Evolutionary conservation across 306 rosid genomes (phyloP).

Genomic region (Sicyos baderoa): DNA sequence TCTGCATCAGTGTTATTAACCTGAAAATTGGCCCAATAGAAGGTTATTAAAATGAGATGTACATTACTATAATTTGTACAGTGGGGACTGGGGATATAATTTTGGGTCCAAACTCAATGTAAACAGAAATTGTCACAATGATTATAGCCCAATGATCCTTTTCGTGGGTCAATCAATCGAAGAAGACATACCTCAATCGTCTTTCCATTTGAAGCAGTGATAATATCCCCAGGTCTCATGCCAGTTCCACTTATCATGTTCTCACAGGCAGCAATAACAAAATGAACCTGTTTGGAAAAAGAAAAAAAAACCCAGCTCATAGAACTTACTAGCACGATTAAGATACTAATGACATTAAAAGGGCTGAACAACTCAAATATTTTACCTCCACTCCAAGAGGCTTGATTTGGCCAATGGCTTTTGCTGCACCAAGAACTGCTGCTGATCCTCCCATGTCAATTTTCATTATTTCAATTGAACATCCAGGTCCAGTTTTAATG

Average conservation of each 20-base stretch:
- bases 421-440: slow-evolving; percentile 95
- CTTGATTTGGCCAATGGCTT: slow-evolving; percentile 92
- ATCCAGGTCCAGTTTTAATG: slow-evolving; percentile 98
- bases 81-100: background rate
- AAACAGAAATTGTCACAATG: background rate
- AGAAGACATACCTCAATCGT: slow-evolving; percentile 72
- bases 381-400: slow-evolving; percentile 94
- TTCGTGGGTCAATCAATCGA: background rate
- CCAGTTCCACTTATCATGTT: slow-evolving; percentile 99
- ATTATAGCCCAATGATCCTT: background rate
- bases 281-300: slow-evolving; percentile 69
- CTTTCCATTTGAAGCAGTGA: slow-evolving; percentile 99
- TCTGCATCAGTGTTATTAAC: slow-evolving; percentile 99
- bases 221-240: slow-evolving; percentile 94
- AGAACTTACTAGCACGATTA: background rate
- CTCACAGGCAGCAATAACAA: slow-evolving; percentile 97
- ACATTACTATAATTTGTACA: background rate
- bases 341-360: background rate
- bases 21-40: slow-evolving; percentile 28
- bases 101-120: background rate
- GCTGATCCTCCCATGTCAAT: slow-evolving; percentile 98
- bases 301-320: background rate
- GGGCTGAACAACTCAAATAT: background rate
- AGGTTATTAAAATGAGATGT: background rate
- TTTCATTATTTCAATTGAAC: slow-evolving; percentile 83